These are phyloP conservation scores for Suillus alpinus DNA, from an alignment of 768 basidiomycete genomes.

Conservation along the genomic window DNA sequence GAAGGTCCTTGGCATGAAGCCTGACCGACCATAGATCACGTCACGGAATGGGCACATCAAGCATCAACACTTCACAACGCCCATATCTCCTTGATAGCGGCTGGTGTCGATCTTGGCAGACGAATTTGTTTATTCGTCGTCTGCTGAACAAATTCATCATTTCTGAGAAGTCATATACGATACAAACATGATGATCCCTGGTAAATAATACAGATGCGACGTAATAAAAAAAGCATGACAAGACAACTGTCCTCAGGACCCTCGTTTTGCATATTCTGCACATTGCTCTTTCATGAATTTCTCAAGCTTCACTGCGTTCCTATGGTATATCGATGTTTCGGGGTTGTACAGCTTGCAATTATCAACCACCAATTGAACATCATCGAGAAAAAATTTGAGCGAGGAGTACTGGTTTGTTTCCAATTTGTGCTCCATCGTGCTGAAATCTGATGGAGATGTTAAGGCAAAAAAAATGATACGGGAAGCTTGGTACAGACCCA, in stretches of 20 bases:
- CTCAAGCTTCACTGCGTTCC: conserved; percentile 83
- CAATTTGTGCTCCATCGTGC: conserved; percentile 88
- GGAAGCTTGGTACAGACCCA: conserved; percentile 62
- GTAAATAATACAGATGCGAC: conserved; percentile 1
- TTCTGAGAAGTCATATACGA: neutral
- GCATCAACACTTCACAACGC: neutral
- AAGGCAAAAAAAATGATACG: neutral
- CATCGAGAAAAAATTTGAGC: conserved; percentile 72
- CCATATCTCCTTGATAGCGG: neutral
- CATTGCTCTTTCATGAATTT: conserved; percentile 64
- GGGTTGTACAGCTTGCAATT: conserved; percentile 91
- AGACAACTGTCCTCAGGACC: neutral
- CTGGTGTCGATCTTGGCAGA: neutral
- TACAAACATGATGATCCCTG: neutral
- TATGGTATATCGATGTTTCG: conserved; percentile 73
- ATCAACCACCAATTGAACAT: conserved; percentile 81
- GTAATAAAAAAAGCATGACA: conserved; percentile 5
- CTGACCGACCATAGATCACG: neutral
- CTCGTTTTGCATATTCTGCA: conserved; percentile 22
- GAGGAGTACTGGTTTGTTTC: conserved; percentile 78
- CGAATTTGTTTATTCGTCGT: neutral
- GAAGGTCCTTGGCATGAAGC: no score
- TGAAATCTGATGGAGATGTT: conserved; percentile 56
- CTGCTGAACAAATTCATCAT: neutral
- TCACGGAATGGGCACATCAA: neutral